Base-by-base conservation (phyloP, 1,284 basidiomycete genomes). In the Afroboletus lepidellus region DNA sequence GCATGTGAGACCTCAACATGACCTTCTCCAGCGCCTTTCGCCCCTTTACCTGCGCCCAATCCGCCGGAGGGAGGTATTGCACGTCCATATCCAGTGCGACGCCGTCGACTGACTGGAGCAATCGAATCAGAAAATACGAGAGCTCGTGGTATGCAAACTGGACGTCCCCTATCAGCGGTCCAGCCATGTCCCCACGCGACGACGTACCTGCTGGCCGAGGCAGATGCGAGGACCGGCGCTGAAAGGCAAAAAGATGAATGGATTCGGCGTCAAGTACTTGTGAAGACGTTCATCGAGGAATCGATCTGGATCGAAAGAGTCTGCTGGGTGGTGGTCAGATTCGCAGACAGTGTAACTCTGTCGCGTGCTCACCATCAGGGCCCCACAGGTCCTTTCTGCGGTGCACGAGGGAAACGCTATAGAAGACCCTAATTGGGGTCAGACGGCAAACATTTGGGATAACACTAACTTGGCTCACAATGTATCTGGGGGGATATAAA, bases 401-500 rank as follows among this genome's bases (percentile, higher is more conserved):
- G 27, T 27, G 27, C 27, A 27, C 9, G 6, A 27, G 27, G 27
- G 9, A 27, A 27, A 27, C 27, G 9, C 27, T n/a, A 43, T 69
- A 70, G 1, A 56, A 0, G 2, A 36, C 1, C 15, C 69, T 72
- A 20, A 29, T 18, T 20, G 6, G 41, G 37, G 24, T 51, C 7
- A 48, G 53, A 42, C 37, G 8, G 23, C 24, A 3, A 23, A 11
- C 7, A 42, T 1, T 6, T 7, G 2, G 30, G 29, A 20, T 16
- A n/a, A 8, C 13, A 7, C 29, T 43, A 50, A 25, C 13, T 15
- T 30, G 27, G 3, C 50, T 32, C 30, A 61, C 66, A 21, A 48
- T 13, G n/a, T n/a, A n/a, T n/a, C n/a, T n/a, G n/a, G n/a, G 2
- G 67, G 58, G 9, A 66, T 39, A 29, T 66, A 66, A 32, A 63